Base-by-base conservation (phyloP, 139 green algal species). In the Chlorella sorokiniana region DNA sequence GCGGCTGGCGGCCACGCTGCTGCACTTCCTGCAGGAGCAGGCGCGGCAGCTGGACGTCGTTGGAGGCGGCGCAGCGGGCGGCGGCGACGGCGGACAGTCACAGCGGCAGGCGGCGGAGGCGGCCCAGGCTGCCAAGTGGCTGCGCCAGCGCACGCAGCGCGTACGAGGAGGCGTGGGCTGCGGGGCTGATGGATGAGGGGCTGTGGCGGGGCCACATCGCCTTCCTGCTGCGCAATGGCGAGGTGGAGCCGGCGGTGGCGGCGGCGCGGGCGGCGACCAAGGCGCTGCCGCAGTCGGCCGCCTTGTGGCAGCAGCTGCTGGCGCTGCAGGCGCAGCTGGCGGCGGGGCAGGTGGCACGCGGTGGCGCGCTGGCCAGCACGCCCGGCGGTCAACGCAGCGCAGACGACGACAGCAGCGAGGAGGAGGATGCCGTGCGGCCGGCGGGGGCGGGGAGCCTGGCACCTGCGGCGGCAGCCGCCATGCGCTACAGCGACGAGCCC, bases 261-360 rank as follows among this genome's bases (percentile, higher is more conserved):
- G 89, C 81, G 2, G 81, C 83, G 18, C 78, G 71, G 33, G 41
- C 54, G n/a, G 88, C 80, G n/a, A 83, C 72, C 35, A 40, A 85
- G 42, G 65, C 82, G 6, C 63, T 76, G 38, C 86, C 88, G 0
- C 48, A 29, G n/a, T 84, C 76, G 40, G 83, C 81, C 1, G 42
- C 54, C 4, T 40, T 90, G 31, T 92, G 89, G 85, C 73, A 68
- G 45, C 75, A 79, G 64, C 75, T 81, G 33, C 76, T 93, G 69
- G n/a, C 38, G 10, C 65, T 93, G 44, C 76, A 90, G 68, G 71
- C 76, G 29, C 41, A n/a, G 25, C 23, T 61, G 59, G 33, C 61
- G 35, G 80, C 69, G 41, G 41, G 72, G 20, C 56, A 69, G 51
- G 29, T 83, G 67, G 67, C 67, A 20, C 20, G 37, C n/a, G 52